Conservation (phyloP, 2,329 filamentous ascomycete species). For the Diaporthe sp. region DNA sequence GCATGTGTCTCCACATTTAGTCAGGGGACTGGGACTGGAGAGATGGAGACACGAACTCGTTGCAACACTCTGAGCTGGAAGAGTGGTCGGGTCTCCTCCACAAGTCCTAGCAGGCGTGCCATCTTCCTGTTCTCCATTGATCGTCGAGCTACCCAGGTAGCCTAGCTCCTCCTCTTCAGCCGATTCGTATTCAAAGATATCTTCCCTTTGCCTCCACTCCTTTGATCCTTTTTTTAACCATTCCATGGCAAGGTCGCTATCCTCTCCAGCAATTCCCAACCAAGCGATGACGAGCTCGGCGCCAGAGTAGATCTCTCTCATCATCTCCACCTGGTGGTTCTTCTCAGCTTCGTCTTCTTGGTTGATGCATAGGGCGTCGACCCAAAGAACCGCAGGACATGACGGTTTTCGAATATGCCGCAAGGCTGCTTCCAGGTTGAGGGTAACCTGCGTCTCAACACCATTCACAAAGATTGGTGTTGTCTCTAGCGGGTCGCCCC, state of each 20-base stretch:
- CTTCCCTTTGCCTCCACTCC: neutral
- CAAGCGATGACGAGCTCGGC: constrained; percentile 5
- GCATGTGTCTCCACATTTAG: neutral
- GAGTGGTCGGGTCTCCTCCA: neutral
- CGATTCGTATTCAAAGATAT: fast-evolving
- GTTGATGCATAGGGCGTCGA: neutral
- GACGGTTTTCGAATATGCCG: neutral
- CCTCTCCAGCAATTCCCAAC: neutral
- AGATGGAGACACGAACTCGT: no score
- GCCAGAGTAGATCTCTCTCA: constrained; percentile 13
- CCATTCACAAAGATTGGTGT: neutral
- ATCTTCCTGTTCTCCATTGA: neutral
- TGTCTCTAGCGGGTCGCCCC: neutral
- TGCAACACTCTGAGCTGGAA: neutral
- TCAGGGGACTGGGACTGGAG: neutral
- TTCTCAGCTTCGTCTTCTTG: neutral
- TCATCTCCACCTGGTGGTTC: constrained; percentile 5
- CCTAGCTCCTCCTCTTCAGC: neutral
- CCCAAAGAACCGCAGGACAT: neutral
- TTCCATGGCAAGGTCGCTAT: neutral
- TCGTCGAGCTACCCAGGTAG: neutral
- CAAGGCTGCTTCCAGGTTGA: constrained; percentile 13
- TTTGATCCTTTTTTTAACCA: fast-evolving
- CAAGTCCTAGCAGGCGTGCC: fast-evolving
- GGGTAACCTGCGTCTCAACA: neutral